These are phyloP conservation scores for Bipolaris oryzae DNA, from an alignment of 2,329 filamentous ascomycete species.

Conservation along the genomic window DNA sequence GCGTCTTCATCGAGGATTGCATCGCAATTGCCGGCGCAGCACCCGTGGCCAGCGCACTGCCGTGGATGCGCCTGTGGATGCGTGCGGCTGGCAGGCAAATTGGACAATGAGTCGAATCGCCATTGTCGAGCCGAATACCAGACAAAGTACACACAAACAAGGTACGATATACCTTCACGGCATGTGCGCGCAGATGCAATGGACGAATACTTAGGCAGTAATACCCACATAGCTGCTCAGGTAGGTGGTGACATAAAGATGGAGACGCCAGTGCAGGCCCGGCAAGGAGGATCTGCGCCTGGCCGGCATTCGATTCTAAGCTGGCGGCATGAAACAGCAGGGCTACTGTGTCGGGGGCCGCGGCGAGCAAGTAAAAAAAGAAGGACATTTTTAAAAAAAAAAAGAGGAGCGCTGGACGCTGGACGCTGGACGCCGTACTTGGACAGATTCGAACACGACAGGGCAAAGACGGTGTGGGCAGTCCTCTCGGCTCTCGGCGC, in stretches of 20 bases:
- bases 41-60: neutral
- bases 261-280: constrained; percentile 35
- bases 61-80: too few relatives aligned
- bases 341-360: constrained; percentile 24
- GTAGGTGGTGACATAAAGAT: constrained; percentile 5
- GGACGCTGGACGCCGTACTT: neutral
- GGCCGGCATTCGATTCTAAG: constrained; percentile 37
- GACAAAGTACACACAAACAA: constrained; percentile 16
- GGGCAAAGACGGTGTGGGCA: neutral
- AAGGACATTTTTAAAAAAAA: neutral
- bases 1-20: constrained; percentile 7
- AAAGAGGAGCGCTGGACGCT: neutral
- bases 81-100: too few relatives aligned
- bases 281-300: constrained; percentile 43
- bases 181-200: constrained; percentile 5
- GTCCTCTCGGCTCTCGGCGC: constrained; percentile 6
- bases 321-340: constrained; percentile 44
- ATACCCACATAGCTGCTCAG: too few relatives aligned
- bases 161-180: constrained; percentile 4
- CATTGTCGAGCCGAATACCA: constrained; percentile 2
- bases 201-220: too few relatives aligned
- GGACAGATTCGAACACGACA: neutral
- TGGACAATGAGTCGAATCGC: constrained; percentile 3
- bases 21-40: constrained; percentile 3
- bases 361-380: constrained; percentile 16